phyloP scores from a whole-genome alignment of 306 rosid genomes.

The Calophaca sinica region DNA sequence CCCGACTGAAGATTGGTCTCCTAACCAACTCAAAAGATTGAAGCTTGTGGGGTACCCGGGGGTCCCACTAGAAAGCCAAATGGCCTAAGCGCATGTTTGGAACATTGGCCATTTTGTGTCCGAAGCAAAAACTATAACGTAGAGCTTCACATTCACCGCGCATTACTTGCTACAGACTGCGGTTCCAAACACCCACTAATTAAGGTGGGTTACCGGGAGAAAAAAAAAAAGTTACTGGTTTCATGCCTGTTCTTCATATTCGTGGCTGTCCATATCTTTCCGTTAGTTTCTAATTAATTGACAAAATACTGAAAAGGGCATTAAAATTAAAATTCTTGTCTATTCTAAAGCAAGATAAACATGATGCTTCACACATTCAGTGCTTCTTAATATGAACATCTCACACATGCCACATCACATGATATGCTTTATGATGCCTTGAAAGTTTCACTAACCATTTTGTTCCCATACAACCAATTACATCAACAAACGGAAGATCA shows the following conservation, averaged over 20 bases:
- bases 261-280: background rate
- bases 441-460: conserved; percentile 38
- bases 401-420: conserved; percentile 45
- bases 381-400: conserved; percentile 44
- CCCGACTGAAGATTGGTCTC: too few relatives aligned
- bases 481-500: conserved; percentile 34
- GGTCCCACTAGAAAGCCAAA: too few relatives aligned
- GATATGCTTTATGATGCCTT: conserved; percentile 42
- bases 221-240: background rate
- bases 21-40: too few relatives aligned
- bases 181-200: too few relatives aligned
- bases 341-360: conserved; percentile 18
- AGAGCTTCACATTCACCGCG: too few relatives aligned
- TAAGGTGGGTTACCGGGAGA: too few relatives aligned
- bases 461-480: conserved; percentile 17
- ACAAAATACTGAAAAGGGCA: background rate
- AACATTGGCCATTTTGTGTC: too few relatives aligned
- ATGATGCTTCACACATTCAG: conserved; percentile 37
- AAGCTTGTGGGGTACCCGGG: too few relatives aligned
- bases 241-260: too few relatives aligned
- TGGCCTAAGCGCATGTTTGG: too few relatives aligned
- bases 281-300: background rate
- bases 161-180: too few relatives aligned
- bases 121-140: too few relatives aligned
- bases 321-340: conserved; percentile 5